These are phyloP conservation scores for Papiliotrema flavescens DNA, from an alignment of 1,284 basidiomycete genomes.

Conservation along the genomic window DNA sequence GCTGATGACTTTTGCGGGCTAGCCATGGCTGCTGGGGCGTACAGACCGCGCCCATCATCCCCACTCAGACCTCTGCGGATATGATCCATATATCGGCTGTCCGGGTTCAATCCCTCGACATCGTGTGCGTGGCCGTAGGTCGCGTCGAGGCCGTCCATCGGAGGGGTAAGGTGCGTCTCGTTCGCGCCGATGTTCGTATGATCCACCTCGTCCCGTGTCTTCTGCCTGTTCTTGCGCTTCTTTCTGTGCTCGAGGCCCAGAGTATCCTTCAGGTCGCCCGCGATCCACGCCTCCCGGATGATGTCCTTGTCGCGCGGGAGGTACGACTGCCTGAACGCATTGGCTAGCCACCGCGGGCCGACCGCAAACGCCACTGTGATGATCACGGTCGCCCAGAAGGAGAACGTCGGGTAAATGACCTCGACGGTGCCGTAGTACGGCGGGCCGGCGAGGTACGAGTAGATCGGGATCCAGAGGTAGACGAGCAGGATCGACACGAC, in stretches of 20 bases:
- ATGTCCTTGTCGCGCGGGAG: slow-evolving; percentile 59
- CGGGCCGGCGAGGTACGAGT: slow-evolving; percentile 66
- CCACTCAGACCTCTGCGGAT: neutral
- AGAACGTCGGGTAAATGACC: slow-evolving; percentile 70
- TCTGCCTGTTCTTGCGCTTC: slow-evolving; percentile 10
- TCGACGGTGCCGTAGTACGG: slow-evolving; percentile 71
- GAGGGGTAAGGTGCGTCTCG: too few species aligned
- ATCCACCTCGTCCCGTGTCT: too few species aligned
- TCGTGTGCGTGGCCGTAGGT: too few species aligned
- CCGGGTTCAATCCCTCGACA: too few species aligned
- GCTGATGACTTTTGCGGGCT: slow-evolving; percentile 3
- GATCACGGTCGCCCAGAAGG: slow-evolving; percentile 76
- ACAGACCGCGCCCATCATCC: slow-evolving; percentile 5
- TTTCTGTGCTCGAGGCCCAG: slow-evolving; percentile 59
- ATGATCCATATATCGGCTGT: too few species aligned
- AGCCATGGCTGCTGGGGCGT: slow-evolving; percentile 7
- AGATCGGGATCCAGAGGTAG: slow-evolving; percentile 79
- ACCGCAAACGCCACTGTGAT: slow-evolving; percentile 67
- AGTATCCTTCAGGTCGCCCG: slow-evolving; percentile 74
- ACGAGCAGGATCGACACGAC: slow-evolving; percentile 74
- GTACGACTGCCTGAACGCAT: slow-evolving; percentile 28
- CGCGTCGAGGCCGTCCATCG: too few species aligned
- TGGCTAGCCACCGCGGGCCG: slow-evolving; percentile 52
- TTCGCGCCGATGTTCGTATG: too few species aligned
- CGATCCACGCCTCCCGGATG: slow-evolving; percentile 81